phyloP scores from a whole-genome alignment of 2,329 filamentous ascomycete species.

The Nigrograna mackinnonii region DNA sequence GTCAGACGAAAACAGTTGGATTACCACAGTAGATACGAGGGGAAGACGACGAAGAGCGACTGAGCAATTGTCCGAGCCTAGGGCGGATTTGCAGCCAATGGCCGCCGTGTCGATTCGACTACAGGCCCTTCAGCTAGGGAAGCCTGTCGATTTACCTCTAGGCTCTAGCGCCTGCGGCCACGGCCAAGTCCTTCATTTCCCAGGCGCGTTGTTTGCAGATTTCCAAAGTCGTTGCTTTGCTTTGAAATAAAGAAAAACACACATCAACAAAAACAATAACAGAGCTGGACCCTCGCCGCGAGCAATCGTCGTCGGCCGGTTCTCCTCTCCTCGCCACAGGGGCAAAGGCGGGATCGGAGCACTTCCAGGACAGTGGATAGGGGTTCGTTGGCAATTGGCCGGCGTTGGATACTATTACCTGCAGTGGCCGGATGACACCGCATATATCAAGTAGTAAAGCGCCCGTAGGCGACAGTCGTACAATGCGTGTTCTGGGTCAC shows the following conservation, averaged over 20 bases:
- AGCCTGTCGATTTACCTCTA: conserved; percentile 26
- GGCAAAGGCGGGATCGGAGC: no score
- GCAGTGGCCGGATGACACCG: conserved; percentile 22
- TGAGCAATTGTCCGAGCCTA: no score
- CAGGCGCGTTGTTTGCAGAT: conserved; percentile 38
- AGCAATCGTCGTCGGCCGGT: no score
- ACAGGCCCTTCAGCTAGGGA: conserved; percentile 21
- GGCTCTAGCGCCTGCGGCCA: conserved; percentile 16
- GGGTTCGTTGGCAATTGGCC: no score
- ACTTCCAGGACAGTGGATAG: no score
- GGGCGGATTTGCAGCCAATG: conserved; percentile 25
- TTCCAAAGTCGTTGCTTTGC: conserved; percentile 9
- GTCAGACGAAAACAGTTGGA: conserved; percentile 10
- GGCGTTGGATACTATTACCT: conserved; percentile 11
- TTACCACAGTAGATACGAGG: no score
- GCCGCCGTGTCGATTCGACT: conserved; percentile 11
- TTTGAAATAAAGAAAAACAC: no score
- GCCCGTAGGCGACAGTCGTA: conserved; percentile 24
- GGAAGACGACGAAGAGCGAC: no score
- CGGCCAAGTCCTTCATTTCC: conserved; percentile 37
- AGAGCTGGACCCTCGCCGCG: no score
- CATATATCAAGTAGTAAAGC: conserved; percentile 12
- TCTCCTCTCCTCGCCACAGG: no score
- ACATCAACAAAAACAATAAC: no score
- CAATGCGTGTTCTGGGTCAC: conserved; percentile 18